A percentile compares a stretch with the other conserved stretches of the same genome.
Evolutionary conservation across 2,329 filamentous ascomycete species (phyloP).

Genomic region (Ceratocystis cacaofunesta): DNA sequence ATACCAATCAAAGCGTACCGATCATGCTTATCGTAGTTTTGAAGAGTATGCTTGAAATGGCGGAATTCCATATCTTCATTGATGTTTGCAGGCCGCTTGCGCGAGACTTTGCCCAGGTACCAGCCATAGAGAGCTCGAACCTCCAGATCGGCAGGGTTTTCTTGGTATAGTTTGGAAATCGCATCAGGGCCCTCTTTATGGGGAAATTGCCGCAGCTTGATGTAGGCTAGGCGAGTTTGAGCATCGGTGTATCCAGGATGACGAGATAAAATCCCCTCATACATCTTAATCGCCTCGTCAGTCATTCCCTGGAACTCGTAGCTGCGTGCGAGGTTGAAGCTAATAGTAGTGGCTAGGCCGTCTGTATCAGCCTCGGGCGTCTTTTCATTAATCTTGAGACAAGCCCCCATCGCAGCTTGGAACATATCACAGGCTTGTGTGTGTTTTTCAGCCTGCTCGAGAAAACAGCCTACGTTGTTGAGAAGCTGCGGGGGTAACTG

Average conservation of each 20-base stretch:
- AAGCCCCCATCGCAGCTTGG: slow-evolving; percentile 78
- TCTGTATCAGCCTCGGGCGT: slow-evolving; percentile 75
- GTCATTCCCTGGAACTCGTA: slow-evolving; percentile 73
- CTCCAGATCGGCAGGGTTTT: slow-evolving; percentile 72
- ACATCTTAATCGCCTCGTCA: slow-evolving; percentile 76
- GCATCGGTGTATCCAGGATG: slow-evolving; percentile 91
- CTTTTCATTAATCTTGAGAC: slow-evolving; percentile 51
- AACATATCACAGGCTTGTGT: slow-evolving; percentile 73
- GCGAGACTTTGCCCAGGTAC: slow-evolving; percentile 75
- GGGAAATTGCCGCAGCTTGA: slow-evolving; percentile 66
- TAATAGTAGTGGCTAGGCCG: slow-evolving; percentile 85
- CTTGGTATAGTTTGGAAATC: slow-evolving; percentile 71
- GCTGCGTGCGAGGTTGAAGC: slow-evolving; percentile 86
- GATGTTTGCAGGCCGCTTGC: slow-evolving; percentile 67
- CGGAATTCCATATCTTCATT: slow-evolving; percentile 82
- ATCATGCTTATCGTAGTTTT: slow-evolving; percentile 93
- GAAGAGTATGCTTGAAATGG: slow-evolving; percentile 91
- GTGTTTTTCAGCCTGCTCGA: slow-evolving; percentile 75
- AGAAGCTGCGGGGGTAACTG: slow-evolving; percentile 76
- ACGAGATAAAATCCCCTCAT: slow-evolving; percentile 68
- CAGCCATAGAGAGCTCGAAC: slow-evolving; percentile 88
- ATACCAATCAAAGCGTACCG: slow-evolving; percentile 92
- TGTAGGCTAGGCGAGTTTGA: slow-evolving; percentile 74
- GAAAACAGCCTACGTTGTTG: slow-evolving; percentile 95
- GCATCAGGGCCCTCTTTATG: slow-evolving; percentile 76